Percentiles rank a stretch among this genome's conserved stretches.
Evolutionary conservation across 1,284 basidiomycete genomes (phyloP).

Genomic region (Malassezia slooffiae): DNA sequence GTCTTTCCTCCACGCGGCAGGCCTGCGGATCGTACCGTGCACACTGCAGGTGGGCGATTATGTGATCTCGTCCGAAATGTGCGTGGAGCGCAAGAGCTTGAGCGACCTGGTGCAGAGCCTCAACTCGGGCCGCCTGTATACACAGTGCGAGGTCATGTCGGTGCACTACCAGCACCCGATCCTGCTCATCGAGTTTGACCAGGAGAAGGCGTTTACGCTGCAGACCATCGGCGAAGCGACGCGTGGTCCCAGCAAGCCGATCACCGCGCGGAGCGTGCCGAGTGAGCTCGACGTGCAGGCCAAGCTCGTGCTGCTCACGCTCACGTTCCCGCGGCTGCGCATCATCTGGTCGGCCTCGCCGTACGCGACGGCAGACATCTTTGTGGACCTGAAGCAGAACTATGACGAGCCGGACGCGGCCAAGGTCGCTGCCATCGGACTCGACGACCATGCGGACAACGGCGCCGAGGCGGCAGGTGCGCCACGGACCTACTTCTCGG

Average conservation of each 20-base stretch:
- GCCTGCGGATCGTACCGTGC: constrained; percentile 70
- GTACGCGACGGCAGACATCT: constrained; percentile 79
- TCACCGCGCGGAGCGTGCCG: constrained; percentile 23
- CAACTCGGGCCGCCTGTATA: constrained; percentile 84
- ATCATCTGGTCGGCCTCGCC: constrained; percentile 97
- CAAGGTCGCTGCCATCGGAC: constrained; percentile 56
- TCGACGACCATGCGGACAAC: no score
- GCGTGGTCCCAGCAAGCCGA: neutral
- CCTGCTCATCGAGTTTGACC: constrained; percentile 94
- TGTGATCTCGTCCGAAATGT: constrained; percentile 85
- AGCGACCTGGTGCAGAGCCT: constrained; percentile 83
- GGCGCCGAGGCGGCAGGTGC: constrained; percentile 9
- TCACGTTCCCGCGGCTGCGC: constrained; percentile 78
- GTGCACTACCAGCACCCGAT: constrained; percentile 89
- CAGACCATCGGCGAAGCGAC: constrained; percentile 13
- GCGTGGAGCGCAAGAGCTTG: constrained; percentile 88
- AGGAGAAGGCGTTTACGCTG: constrained; percentile 83
- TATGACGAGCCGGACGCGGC: constrained; percentile 73
- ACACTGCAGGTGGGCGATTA: constrained; percentile 94
- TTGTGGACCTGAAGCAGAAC: constrained; percentile 79
- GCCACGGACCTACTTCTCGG: constrained; percentile 6
- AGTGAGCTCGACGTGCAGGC: constrained; percentile 58
- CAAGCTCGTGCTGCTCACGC: constrained; percentile 76
- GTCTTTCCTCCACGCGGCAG: constrained; percentile 73
- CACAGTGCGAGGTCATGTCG: constrained; percentile 94